Base-by-base conservation (phyloP, 192 early-diverging fungal genomes). In the Funneliformis geosporum region DNA sequence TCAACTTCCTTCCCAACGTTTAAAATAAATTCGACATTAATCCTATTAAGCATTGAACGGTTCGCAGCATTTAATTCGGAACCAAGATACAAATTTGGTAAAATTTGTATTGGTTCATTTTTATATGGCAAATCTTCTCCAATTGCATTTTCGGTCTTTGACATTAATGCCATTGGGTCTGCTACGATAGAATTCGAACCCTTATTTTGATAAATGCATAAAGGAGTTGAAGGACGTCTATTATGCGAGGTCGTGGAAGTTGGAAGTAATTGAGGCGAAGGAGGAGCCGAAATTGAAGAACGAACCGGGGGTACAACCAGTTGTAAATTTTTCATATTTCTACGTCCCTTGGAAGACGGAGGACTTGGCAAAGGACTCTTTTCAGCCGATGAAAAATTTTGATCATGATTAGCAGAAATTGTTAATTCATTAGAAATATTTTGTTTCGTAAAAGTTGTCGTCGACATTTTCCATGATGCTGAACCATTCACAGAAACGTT, bases 1-100 rank as follows among this genome's bases (percentile, higher is more conserved):
- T 83, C 71, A n/a, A 95, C 89, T 79, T 95, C 94, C 23, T 88
- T 81, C n/a, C 93, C 94, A n/a, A 94, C 92, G 84, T 95, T 95
- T 62, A 95, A 55, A 47, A 95, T 88, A 40, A 76, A 85, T 2
- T 86, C 84, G 78, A 95, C 87, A 27, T 83, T 82, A 16, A 92
- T 83, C 40, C 83, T 60, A 0, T 83, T 75, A 0, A 95, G 81
- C 5, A 84, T 61, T 10, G 68, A 67, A 6, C 83, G 46, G 78
- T 94, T 87, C 38, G 79, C 77, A n/a, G 92, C 91, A 78, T 91
- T 92, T 50, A 86, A 80, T 79, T 90, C 87, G 59, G 85, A 86
- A 18, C 94, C 93, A 42, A 95, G 84, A 78, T 90, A 94, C 0
- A 95, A 83, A 73, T 87, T 77, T n/a, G 88, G 88, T 59, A 95